These are phyloP conservation scores for Aegilops longissima DNA, from an alignment of 176 grass and related monocot species.

Conservation along the genomic window DNA sequence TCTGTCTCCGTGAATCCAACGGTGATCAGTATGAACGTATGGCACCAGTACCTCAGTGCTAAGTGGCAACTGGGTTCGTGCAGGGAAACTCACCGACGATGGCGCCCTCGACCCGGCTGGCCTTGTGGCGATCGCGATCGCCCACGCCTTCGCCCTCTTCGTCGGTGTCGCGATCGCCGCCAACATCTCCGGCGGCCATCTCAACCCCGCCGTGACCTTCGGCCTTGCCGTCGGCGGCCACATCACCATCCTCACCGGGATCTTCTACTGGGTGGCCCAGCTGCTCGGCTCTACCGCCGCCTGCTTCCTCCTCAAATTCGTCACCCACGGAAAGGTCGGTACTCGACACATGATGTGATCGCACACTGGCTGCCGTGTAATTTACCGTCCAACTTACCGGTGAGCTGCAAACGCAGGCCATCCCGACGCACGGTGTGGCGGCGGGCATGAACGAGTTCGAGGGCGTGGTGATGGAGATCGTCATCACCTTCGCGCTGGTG, in stretches of 20 bases:
- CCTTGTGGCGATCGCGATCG: constrained; percentile 78
- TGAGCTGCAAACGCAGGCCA: constrained; percentile 46
- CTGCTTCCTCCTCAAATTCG: constrained; percentile 85
- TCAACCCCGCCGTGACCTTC: constrained; percentile 92
- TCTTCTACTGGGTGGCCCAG: constrained; percentile 95
- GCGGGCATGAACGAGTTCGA: constrained; percentile 66
- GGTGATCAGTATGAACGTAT: not conserved
- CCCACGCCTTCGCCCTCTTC: constrained; percentile 81
- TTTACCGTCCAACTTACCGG: not conserved
- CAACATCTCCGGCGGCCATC: constrained; percentile 94
- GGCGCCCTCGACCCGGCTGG: constrained; percentile 77
- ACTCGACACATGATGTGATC: not conserved
- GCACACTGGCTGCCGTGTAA: not conserved
- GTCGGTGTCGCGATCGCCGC: constrained; percentile 82
- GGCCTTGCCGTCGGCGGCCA: constrained; percentile 80
- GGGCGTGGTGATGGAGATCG: constrained; percentile 80
- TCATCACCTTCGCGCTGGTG: constrained; percentile 92
- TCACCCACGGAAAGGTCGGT: constrained; percentile 74
- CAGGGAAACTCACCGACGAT: constrained; percentile 56
- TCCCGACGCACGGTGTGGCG: constrained; percentile 76
- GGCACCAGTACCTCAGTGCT: too few species aligned
- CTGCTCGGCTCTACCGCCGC: constrained; percentile 69
- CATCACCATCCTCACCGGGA: constrained; percentile 90
- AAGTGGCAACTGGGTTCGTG: not conserved
- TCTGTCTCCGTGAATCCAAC: not conserved